phyloP scores from a whole-genome alignment of 257 asterid genomes.

The Salvia miltiorrhiza region DNA sequence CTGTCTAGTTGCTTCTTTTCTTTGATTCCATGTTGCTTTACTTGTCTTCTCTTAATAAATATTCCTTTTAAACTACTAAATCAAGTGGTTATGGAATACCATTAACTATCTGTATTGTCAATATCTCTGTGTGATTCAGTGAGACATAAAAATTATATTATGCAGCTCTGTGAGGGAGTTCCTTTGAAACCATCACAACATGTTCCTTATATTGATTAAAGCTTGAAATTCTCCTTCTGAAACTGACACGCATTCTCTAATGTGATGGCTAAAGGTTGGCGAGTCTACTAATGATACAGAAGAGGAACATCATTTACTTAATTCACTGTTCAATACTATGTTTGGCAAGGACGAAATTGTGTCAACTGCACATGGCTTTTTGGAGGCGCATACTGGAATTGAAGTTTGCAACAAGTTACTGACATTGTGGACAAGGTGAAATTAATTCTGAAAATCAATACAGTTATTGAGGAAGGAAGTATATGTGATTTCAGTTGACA shows the following conservation, averaged over 20 bases:
- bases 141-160: neutral
- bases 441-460: neutral
- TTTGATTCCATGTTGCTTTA: slow-evolving; percentile 1
- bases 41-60: neutral
- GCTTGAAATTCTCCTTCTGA: neutral
- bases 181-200: neutral
- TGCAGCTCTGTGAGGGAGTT: neutral
- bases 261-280: slow-evolving; percentile 48
- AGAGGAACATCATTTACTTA: slow-evolving; percentile 52
- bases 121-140: neutral
- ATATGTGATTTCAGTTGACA: neutral
- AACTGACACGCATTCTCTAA: slow-evolving; percentile 7
- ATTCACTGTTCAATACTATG: slow-evolving; percentile 47
- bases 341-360: slow-evolving; percentile 48
- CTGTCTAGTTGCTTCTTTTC: neutral
- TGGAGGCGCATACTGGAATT: slow-evolving; percentile 56
- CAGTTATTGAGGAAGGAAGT: neutral
- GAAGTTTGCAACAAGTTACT: slow-evolving; percentile 59
- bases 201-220: neutral
- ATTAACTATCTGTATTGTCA: neutral
- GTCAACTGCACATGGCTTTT: slow-evolving; percentile 53
- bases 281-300: slow-evolving; percentile 33
- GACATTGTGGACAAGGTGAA: slow-evolving; percentile 62
- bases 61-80: neutral
- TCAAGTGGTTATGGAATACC: neutral